Evolutionary conservation across 2,329 filamentous ascomycete genomes (phyloP).

Genomic region (Rhinocladiella mackenziei): DNA sequence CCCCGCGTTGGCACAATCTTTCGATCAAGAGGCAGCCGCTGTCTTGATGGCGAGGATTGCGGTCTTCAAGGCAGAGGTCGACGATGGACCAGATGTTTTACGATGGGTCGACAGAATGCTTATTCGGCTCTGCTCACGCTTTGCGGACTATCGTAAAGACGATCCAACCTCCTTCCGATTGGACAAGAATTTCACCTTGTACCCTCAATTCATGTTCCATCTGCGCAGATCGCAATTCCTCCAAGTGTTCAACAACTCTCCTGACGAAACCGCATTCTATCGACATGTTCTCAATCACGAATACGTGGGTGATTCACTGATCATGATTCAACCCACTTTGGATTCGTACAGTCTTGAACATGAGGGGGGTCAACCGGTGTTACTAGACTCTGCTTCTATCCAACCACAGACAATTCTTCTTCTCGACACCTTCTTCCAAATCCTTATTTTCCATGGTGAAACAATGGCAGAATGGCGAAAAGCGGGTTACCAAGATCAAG

Average conservation of each 20-base stretch:
- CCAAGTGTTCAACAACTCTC: constrained; percentile 99
- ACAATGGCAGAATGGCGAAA: constrained; percentile 98
- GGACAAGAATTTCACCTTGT: constrained; percentile 98
- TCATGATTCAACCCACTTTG: constrained; percentile 98
- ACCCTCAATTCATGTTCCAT: constrained; percentile 99
- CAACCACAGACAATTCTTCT: constrained; percentile 90
- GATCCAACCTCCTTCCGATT: constrained; percentile 94
- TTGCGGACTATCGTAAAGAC: constrained; percentile 97
- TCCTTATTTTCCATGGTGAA: constrained; percentile 97
- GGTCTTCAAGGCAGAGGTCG: constrained; percentile 97
- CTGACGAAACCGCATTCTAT: constrained; percentile 98
- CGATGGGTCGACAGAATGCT: constrained; percentile 99
- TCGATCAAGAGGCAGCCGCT: constrained; percentile 95
- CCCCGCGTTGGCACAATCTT: constrained; percentile 90
- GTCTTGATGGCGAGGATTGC: constrained; percentile 99
- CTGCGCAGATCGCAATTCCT: constrained; percentile 93
- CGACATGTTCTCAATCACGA: constrained; percentile 95
- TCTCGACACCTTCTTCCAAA: constrained; percentile 98
- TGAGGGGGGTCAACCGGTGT: constrained; percentile 85
- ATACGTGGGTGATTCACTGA: constrained; percentile 89
- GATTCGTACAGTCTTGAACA: constrained; percentile 97
- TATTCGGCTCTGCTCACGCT: constrained; percentile 90
- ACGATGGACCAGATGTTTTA: constrained; percentile 96
- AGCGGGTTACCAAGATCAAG: constrained; percentile 94
- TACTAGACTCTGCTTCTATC: constrained; percentile 93